Conservation (phyloP, 495 filamentous ascomycete species). For the Aspergillus sparsus region DNA sequence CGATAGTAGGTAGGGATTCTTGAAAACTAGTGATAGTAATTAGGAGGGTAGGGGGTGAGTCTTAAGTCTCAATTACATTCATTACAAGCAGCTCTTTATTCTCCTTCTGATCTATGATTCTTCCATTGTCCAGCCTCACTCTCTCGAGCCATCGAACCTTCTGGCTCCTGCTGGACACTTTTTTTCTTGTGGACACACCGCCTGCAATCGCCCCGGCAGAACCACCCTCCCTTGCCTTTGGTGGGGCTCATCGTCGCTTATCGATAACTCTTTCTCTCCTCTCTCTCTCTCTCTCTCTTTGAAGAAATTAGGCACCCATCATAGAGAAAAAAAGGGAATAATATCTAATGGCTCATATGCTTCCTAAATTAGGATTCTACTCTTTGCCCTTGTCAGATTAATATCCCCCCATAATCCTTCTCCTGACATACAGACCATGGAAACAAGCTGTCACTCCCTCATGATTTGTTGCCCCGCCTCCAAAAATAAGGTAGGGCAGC, state of each 20-base stretch:
- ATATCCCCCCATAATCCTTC: no score
- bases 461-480: neutral
- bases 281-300: neutral
- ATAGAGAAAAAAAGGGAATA: no score
- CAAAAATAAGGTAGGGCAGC: neutral
- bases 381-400: no score
- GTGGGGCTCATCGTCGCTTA: constrained; percentile 25
- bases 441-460: neutral
- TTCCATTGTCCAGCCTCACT: constrained; percentile 18
- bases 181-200: constrained; percentile 30
- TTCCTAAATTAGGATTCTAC: no score
- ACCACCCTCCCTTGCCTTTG: constrained; percentile 26
- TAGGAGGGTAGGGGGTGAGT: neutral
- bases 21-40: no score
- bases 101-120: neutral
- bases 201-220: constrained; percentile 29
- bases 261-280: constrained; percentile 6
- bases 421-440: neutral
- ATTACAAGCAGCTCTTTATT: neutral
- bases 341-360: no score
- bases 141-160: constrained; percentile 40
- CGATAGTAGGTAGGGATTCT: no score
- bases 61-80: neutral
- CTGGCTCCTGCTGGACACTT: constrained; percentile 39
- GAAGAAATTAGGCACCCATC: no score